These are phyloP conservation scores for Trametes sp. DNA, from an alignment of 1,284 basidiomycete genomes.

Conservation along the genomic window DNA sequence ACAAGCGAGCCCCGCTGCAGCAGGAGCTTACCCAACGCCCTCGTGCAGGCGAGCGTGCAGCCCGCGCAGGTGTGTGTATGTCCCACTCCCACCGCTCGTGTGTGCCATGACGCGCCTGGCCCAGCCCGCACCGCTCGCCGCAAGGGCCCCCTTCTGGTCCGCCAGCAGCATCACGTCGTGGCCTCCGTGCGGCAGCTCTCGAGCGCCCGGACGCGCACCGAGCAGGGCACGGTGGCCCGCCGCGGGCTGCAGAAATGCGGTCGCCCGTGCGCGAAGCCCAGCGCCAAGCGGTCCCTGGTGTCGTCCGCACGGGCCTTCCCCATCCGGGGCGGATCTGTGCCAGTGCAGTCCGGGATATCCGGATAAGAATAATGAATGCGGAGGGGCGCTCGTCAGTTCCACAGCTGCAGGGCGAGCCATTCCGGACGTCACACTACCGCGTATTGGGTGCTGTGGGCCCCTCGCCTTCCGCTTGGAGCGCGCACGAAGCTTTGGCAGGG, in stretches of 20 bases:
- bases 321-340: slow-evolving; percentile 13
- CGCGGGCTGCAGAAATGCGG: background rate
- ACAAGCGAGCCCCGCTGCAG: background rate
- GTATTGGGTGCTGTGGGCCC: slow-evolving; percentile 4
- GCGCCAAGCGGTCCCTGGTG: slow-evolving; percentile 14
- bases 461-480: slow-evolving; percentile 25
- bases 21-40: slow-evolving; percentile 23
- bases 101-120: slow-evolving; percentile 27
- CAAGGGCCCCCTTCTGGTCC: slow-evolving; percentile 19
- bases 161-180: slow-evolving; percentile 26
- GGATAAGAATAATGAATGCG: slow-evolving; percentile 18
- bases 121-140: slow-evolving; percentile 19
- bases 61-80: slow-evolving; percentile 13
- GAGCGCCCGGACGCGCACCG: slow-evolving; percentile 14
- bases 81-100: slow-evolving; percentile 19
- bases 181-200: slow-evolving; percentile 19
- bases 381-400: slow-evolving; percentile 4
- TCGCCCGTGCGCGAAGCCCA: slow-evolving; percentile 9
- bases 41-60: slow-evolving; percentile 14
- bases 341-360: slow-evolving; percentile 23
- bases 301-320: slow-evolving; percentile 8
- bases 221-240: background rate
- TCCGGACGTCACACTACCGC: slow-evolving; percentile 21
- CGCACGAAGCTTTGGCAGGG: slow-evolving; percentile 14
- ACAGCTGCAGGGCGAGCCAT: slow-evolving; percentile 8